Evolutionary conservation across 2,329 filamentous ascomycete species (phyloP).

Genomic region (Talaromyces sp.): DNA sequence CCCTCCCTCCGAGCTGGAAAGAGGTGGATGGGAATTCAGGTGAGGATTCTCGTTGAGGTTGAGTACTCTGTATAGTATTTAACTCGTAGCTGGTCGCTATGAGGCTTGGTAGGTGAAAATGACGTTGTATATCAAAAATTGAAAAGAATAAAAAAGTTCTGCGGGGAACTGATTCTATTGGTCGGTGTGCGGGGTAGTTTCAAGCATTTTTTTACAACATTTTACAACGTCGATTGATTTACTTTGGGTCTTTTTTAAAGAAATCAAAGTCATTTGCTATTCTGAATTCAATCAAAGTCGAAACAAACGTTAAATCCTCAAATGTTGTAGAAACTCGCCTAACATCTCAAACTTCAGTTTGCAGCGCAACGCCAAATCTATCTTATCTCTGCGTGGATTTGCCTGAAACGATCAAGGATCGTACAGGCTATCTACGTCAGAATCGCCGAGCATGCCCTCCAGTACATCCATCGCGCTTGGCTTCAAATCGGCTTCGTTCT

Average conservation of each 20-base stretch:
- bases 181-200: slow-evolving; percentile 8
- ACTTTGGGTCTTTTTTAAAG: not conserved
- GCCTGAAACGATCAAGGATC: not conserved
- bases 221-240: not conserved
- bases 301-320: not conserved
- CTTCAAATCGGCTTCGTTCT: slow-evolving; percentile 19
- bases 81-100: not conserved
- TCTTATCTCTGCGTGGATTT: not conserved
- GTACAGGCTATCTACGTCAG: not conserved
- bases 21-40: not conserved
- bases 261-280: not conserved
- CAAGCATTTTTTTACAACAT: not conserved
- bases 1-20: not conserved
- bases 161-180: slow-evolving; percentile 6
- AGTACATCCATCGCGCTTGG: slow-evolving; percentile 23
- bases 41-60: not conserved
- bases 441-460: slow-evolving; percentile 6
- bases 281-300: not conserved
- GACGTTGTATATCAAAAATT: slow-evolving; percentile 1
- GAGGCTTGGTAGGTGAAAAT: not conserved
- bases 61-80: not conserved
- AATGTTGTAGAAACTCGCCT: not conserved
- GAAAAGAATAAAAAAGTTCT: slow-evolving; percentile 8
- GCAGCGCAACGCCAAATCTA: not conserved
- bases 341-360: not conserved